A percentile compares a stretch with the other conserved stretches of the same genome.
phyloP scores from a whole-genome alignment of 2,329 filamentous ascomycete species.

The Pseudofabraea citricarpa region DNA sequence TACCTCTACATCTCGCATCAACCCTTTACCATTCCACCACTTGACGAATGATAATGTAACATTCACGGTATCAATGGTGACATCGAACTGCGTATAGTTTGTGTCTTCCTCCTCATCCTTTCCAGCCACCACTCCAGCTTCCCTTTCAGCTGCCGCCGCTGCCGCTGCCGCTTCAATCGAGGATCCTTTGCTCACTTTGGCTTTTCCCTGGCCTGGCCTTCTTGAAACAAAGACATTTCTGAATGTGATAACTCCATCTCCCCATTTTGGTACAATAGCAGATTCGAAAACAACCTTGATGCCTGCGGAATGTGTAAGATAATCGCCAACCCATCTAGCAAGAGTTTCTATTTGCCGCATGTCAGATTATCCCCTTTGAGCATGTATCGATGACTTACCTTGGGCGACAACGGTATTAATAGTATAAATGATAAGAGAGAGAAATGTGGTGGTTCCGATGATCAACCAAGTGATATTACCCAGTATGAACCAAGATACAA shows the following conservation, averaged over 20 bases:
- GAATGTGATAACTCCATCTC: slow-evolving; percentile 91
- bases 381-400: slow-evolving; percentile 45
- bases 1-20: slow-evolving; percentile 87
- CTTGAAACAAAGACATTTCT: slow-evolving; percentile 94
- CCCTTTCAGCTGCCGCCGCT: slow-evolving; percentile 70
- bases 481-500: slow-evolving; percentile 90
- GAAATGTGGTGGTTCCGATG: slow-evolving; percentile 95
- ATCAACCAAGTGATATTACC: slow-evolving; percentile 94
- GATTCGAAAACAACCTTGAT: slow-evolving; percentile 95
- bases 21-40: slow-evolving; percentile 96
- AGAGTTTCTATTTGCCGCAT: slow-evolving; percentile 65
- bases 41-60: slow-evolving; percentile 97
- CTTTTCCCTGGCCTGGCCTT: slow-evolving; percentile 74
- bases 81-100: slow-evolving; percentile 96
- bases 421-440: slow-evolving; percentile 82
- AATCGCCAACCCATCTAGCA: slow-evolving; percentile 90
- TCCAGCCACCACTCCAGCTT: slow-evolving; percentile 39
- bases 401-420: slow-evolving; percentile 97
- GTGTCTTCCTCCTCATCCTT: slow-evolving; percentile 66
- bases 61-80: slow-evolving; percentile 92
- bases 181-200: slow-evolving; percentile 89
- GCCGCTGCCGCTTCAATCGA: slow-evolving; percentile 79
- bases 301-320: slow-evolving; percentile 88
- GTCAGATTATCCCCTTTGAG: slow-evolving; percentile 17
- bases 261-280: slow-evolving; percentile 95